phyloP scores from a whole-genome alignment of 306 rosid genomes.

The Rosa chinensis region DNA sequence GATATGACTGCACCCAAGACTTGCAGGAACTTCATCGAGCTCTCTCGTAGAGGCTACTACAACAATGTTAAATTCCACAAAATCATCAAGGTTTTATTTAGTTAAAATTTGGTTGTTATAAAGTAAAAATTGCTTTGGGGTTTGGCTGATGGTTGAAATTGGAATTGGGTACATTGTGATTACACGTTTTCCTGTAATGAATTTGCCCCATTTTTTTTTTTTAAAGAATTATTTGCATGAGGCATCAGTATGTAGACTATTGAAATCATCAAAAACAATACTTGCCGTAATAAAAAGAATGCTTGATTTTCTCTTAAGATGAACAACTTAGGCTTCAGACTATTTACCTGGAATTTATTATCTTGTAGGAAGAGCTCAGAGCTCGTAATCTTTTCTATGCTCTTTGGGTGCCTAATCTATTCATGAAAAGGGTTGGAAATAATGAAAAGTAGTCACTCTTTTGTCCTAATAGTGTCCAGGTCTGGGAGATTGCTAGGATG shows the following conservation, averaged over 20 bases:
- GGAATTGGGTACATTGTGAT: slow-evolving; percentile 17
- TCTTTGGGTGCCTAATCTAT: too few species aligned
- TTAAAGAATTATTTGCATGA: background rate
- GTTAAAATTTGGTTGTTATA: background rate
- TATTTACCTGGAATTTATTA: slow-evolving; percentile 3
- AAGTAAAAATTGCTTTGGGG: background rate
- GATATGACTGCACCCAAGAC: slow-evolving; percentile 97
- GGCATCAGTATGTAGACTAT: slow-evolving; percentile 3
- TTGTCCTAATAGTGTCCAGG: too few species aligned
- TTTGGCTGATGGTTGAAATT: background rate
- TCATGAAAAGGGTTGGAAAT: too few species aligned
- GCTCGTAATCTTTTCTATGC: too few species aligned
- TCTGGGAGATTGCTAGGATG: too few species aligned
- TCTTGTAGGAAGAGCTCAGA: too few species aligned
- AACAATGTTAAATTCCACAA: slow-evolving; percentile 92
- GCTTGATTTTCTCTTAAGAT: background rate
- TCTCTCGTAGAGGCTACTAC: slow-evolving; percentile 87
- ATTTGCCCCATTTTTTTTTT: background rate
- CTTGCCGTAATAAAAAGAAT: background rate
- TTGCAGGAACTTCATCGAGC: slow-evolving; percentile 93
- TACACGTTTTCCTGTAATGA: background rate
- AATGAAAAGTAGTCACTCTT: too few species aligned
- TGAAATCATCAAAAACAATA: background rate
- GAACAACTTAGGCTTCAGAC: background rate
- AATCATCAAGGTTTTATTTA: slow-evolving; percentile 75